These are phyloP conservation scores for Uromyces viciae-fabae DNA, from an alignment of 1,284 basidiomycete species.

Conservation along the genomic window DNA sequence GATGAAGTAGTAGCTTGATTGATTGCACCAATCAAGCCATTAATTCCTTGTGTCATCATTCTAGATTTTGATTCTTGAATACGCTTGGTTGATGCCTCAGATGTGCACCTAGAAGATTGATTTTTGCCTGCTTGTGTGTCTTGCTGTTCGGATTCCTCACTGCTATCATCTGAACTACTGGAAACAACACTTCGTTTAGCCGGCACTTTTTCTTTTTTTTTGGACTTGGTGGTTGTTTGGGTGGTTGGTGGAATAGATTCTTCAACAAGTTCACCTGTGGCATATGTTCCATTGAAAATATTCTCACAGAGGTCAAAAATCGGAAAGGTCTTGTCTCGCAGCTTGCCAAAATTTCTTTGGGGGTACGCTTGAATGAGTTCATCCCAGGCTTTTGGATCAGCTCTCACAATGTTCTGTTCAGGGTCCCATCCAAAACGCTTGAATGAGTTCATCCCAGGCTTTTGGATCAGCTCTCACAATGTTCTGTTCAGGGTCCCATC, in stretches of 20 bases:
- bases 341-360: not conserved
- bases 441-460: not conserved
- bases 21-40: not conserved
- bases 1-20: too few relatives aligned
- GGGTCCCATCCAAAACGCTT: too few relatives aligned
- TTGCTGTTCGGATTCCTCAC: not conserved
- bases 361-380: not conserved
- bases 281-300: not conserved
- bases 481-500: not conserved
- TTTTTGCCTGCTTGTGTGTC: not conserved
- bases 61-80: not conserved
- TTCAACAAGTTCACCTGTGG: not conserved
- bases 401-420: too few relatives aligned
- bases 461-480: not conserved
- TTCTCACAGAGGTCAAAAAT: too few relatives aligned
- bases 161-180: not conserved
- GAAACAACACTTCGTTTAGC: too few relatives aligned
- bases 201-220: too few relatives aligned
- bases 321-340: too few relatives aligned
- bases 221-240: too few relatives aligned
- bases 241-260: too few relatives aligned
- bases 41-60: too few relatives aligned
- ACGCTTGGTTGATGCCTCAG: not conserved
- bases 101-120: too few relatives aligned
- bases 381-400: too few relatives aligned